Base-by-base conservation (phyloP, 1,139 yeast species). In the Saccharomycopsis crataegensis region DNA sequence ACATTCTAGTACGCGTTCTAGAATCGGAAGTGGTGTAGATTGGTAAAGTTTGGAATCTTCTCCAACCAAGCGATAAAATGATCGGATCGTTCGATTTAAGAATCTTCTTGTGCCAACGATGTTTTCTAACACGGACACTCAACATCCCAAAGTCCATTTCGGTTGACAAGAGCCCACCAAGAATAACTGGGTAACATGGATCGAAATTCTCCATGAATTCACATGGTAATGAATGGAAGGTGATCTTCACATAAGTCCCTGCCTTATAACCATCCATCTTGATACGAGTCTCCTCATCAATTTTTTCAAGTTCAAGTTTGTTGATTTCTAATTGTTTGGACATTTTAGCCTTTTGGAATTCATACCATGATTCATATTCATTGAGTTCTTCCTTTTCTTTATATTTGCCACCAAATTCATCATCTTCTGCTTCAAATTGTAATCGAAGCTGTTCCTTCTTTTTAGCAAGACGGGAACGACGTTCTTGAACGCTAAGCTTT, bases 51-150 rank as follows among this genome's bases (percentile, higher is more conserved):
- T 94, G 99, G 74, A 94, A 94, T 69, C 99, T 79, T 73, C 99
- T 82, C 99, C 99, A 94, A 40, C 99, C 99, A 50, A 94, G 73
- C 0, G 98, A 91, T 51, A 94, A 69, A 59, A 94, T 89, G 61
- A 94, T 76, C 1, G 99, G 99, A 72, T 94, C 99, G 66, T 89
- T 95, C 8, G 98, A 82, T 70, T 94, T 94, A 63, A 94, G 76
- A 55, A 94, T 89, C 75, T 90, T 90, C 67, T 91, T 93, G 70
- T 93, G 98, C 99, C 99, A 94, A 74, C 99, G 83, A 67, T 94
- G 99, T 69, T 97, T 83, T 79, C 96, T 89, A 60, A 94, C 82
- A 72, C 98, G 83, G 52, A 89, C 96, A 66, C 88, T 93, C 74
- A 90, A 78, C 62, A 87, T 85, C 12, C 99, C 99, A 66, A 91